Evolutionary conservation across 2,329 filamentous ascomycete species (phyloP), one percentile per base, ranked within the genome.

Genomic region (Calonectria leucothoes): DNA sequence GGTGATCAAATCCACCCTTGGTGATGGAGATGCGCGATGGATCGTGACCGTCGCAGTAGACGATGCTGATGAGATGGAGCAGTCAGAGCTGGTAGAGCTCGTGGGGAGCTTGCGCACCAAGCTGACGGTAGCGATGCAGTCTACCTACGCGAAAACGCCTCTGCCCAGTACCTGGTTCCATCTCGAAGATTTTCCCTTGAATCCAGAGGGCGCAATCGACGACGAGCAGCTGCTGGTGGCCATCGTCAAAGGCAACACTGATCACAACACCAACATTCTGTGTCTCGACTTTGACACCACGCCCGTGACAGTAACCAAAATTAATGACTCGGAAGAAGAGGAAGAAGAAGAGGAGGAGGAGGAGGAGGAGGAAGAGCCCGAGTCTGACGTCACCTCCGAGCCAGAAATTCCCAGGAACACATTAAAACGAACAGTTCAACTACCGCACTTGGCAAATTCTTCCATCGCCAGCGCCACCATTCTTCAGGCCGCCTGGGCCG

Each of bases 381-480:
- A 45, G 20, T 45, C 42, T 23, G n/a, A 23, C 10, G 5, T 45
- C n/a, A n/a, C 37, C 15, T 45, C 42, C 10, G 20, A 45, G 12
- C 42, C 42, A n/a, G 42, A 45, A 1, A 45, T 45, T 11, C 42
- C 42, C 42, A 45, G 6, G 42, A 45, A 45, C 42, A 45, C n/a
- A 45, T 23, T 1, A 80, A 89, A 4, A 80, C 89, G 1, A 86
- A 89, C 74, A 83, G 87, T 69, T 86, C 88, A 71, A 84, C 90
- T 55, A 80, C 82, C 52, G 23, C 31, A 15, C 45, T 3, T 12
- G 37, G 20, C 48, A 31, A 49, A 49, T 48, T 39, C 37, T 12
- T 39, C 27, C 42, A 61, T 74, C 4, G 76, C 75, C 0, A 63
- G 63, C 6, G 42, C 78, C 0, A 79, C 55, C 0, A 10, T 77